Evolutionary conservation across 805 yeast species (phyloP), one percentile per base, ranked within the genome.

Genomic region (Ascoidea tarda): DNA sequence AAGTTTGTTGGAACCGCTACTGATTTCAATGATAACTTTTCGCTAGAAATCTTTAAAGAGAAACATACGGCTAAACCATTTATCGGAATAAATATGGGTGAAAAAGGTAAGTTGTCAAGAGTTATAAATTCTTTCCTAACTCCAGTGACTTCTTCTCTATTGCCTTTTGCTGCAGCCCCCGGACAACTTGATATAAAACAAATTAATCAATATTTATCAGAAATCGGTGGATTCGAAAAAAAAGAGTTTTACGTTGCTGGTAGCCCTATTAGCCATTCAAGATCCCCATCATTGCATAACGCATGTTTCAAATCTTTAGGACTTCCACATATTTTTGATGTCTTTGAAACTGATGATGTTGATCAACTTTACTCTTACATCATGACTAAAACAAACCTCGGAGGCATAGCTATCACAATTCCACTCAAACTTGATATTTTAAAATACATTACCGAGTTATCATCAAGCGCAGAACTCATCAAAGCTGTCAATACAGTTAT

Each of bases 351-450:
- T 1, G 74, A 72, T 50, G 90, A 87, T 32, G 71, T 72, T 50
- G 68, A 72, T 10, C 44, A 38, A 8, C 44, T 38, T 38, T 38
- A 10, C 14, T 38, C 44, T 14, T 66, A 74, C 48, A 64, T 89
- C 52, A 69, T 79, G 54, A 21, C 28, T 21, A 38, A 38, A 38
- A 2, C 8, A 38, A 62, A 69, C 6, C 84, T 93, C 61, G 98
- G 98, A 49, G 99, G 99, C n/a, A 80, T 86, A 56, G 90, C 96
- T 5, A 87, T 93, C 6, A 93, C 99, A 1, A 91, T 91, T 63
- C 99, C 99, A 4, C 72, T 91, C 63, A 93, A 93, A 65, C 63
- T 88, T 52, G 95, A 84, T 54, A 81, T 91, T 57, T 80, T 86
- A 70, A 73, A 80, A 58, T 76, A 78, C 58, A 75, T 84, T 57